These are phyloP conservation scores for Dysphania ambrosioides DNA, from an alignment of 148 eudicot species.

Conservation along the genomic window DNA sequence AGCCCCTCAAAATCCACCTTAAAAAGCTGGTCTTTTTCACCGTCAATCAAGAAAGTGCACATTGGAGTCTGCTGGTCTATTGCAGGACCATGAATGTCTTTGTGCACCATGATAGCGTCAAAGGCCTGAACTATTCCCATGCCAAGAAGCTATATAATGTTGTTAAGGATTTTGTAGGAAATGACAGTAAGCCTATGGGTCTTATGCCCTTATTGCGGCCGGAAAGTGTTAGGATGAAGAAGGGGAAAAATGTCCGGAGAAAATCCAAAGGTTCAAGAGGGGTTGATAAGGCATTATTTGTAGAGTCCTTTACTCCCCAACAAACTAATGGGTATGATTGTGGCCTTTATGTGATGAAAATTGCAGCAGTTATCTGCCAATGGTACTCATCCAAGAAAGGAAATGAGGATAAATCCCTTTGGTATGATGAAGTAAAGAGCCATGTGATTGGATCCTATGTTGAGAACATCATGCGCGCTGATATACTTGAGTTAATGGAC, in stretches of 20 bases:
- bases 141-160: background rate
- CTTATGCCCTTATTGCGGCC: background rate
- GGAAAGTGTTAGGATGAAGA: background rate
- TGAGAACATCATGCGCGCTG: background rate
- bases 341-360: background rate
- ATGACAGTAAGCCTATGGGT: background rate
- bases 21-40: background rate
- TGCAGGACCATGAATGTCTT: background rate
- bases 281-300: background rate
- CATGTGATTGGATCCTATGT: background rate
- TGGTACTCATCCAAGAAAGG: background rate
- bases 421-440: background rate
- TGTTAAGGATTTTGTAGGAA: background rate
- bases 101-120: background rate
- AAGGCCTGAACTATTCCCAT: background rate
- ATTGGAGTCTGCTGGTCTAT: background rate
- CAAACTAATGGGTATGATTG: background rate
- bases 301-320: background rate
- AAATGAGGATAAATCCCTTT: background rate
- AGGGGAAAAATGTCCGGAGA: background rate
- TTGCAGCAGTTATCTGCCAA: background rate
- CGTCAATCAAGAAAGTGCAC: background rate
- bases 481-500: background rate
- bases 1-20: background rate
- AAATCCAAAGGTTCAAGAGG: no score